Evolutionary conservation across 176 grass and related monocot species (phyloP), one percentile per base, ranked within the genome.

Genomic region (Oryza officinalis): DNA sequence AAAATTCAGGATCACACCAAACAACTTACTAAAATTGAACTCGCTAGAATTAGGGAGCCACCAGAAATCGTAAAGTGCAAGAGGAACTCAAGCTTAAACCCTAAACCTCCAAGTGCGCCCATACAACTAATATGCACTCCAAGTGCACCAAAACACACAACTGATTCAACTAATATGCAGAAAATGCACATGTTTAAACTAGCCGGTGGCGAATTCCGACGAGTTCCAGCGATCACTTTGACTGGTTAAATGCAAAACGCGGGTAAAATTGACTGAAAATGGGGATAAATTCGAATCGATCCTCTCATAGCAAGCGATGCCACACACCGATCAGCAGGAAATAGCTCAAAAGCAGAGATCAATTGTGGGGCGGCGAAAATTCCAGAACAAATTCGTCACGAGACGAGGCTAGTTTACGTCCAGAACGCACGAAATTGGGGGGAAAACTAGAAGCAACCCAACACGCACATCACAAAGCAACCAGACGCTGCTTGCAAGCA

Each of bases 131-230:
- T 50, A 46, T 46, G 38, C 38, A 40, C 26, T 27, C 60, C 14
- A 76, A 60, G 22, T 61, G 33, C 46, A 77, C 15, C 22, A 31
- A 86, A 78, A 35, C 33, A 69, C 32, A 64, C 52, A 80, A 64
- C 43, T 40, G 37, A 10, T 40, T 40, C 38, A 40, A 40, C 38
- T 4, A 46, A 46, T 76, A 27, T 11, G 47, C 52, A 33, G 6
- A 35, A 50, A 32, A 72, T 18, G 13, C 15, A 22, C 25, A 25
- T 27, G 9, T 40, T 71, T 66, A 50, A 67, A 32, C 38, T 32
- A 63, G 2, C 18, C 50, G 54, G 46, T 69, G 61, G 15, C 44
- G 27, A 73, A 78, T 49, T 57, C 41, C 25, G 20, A 15, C 67
- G 14, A n/a, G 26, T 54, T 68, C n/a, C 6, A 22, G 26, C 45